A percentile compares a stretch with the other conserved stretches of the same genome.
phyloP scores from a whole-genome alignment of 352 stramenopile genomes.

The Phytophthora meadii region DNA sequence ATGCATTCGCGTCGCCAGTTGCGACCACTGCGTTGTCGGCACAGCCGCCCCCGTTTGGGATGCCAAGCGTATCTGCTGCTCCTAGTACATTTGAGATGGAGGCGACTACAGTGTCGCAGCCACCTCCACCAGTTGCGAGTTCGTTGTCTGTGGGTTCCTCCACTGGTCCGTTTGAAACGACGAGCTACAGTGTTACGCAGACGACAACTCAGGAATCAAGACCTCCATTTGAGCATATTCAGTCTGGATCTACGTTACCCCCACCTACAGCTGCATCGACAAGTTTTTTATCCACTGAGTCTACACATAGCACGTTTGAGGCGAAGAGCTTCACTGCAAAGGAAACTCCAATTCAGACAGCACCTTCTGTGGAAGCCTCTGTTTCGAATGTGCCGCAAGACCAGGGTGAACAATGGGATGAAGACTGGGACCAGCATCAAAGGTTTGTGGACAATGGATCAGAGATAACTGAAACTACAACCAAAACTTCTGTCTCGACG shows the following conservation, averaged over 20 bases:
- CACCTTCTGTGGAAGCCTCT: slow-evolving; percentile 2
- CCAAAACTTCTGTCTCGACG: neutral
- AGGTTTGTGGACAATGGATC: neutral
- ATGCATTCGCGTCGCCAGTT: slow-evolving; percentile 29
- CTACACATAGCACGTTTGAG: slow-evolving; percentile 15
- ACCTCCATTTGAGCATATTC: slow-evolving; percentile 12
- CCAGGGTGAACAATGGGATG: slow-evolving; percentile 23
- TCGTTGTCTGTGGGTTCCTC: neutral
- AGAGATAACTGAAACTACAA: slow-evolving; percentile 4
- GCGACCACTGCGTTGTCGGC: slow-evolving; percentile 9
- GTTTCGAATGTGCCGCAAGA: slow-evolving; percentile 15
- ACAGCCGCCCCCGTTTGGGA: slow-evolving; percentile 13
- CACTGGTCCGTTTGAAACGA: slow-evolving; percentile 15
- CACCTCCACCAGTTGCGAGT: slow-evolving; percentile 1
- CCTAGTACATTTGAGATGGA: slow-evolving; percentile 17
- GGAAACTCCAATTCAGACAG: neutral
- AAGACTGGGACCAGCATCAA: slow-evolving; percentile 25
- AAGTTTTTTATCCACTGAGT: slow-evolving; percentile 13
- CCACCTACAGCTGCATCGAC: slow-evolving; percentile 5
- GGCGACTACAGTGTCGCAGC: neutral
- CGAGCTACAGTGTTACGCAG: slow-evolving; percentile 13
- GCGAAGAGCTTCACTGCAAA: slow-evolving; percentile 4
- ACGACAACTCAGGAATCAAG: slow-evolving; percentile 7
- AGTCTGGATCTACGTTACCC: neutral
- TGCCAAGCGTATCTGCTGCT: neutral